Percentiles rank a stretch among this genome's conserved stretches.
These are phyloP conservation scores for Phialophora macrospora DNA, from an alignment of 2,329 filamentous ascomycete genomes.

Conservation along the genomic window DNA sequence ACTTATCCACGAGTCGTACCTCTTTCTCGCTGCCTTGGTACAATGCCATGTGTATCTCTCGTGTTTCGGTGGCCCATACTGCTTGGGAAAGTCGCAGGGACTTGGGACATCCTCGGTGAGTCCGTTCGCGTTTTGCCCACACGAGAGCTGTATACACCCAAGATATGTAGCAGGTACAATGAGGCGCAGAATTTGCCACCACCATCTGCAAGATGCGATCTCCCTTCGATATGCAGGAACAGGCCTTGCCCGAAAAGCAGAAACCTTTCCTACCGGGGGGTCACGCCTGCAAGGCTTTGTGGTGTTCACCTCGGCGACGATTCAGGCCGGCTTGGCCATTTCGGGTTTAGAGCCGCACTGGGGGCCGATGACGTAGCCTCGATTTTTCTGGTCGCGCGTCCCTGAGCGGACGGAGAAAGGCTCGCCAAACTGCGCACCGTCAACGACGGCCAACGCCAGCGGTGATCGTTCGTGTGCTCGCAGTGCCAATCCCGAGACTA, in stretches of 20 bases:
- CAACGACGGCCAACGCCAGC: background rate
- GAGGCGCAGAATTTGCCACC: conserved; percentile 5
- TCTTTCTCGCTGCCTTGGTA: background rate
- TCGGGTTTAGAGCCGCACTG: background rate
- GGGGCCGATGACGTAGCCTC: background rate
- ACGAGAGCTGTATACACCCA: background rate
- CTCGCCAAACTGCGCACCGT: background rate
- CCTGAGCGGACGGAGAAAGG: conserved; percentile 1
- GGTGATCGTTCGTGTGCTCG: background rate
- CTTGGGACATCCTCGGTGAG: background rate
- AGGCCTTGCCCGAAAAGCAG: conserved; percentile 9
- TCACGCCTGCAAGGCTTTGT: background rate
- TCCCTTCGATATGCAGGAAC: conserved; percentile 18
- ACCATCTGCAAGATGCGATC: conserved; percentile 5
- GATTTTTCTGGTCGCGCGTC: conserved; percentile 14
- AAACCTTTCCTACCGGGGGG: background rate
- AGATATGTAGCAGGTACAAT: conserved; percentile 7
- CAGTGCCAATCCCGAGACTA: background rate
- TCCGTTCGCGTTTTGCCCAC: background rate
- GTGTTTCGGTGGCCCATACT: background rate
- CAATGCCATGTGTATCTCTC: background rate
- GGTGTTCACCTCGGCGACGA: conserved; percentile 1
- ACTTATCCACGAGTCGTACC: background rate
- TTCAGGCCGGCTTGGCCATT: background rate
- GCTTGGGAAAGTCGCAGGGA: background rate